Percentiles rank a stretch among this genome's conserved stretches.
Evolutionary conservation across 2,329 filamentous ascomycete species (phyloP).

Genomic region (Pseudogymnoascus sp.): DNA sequence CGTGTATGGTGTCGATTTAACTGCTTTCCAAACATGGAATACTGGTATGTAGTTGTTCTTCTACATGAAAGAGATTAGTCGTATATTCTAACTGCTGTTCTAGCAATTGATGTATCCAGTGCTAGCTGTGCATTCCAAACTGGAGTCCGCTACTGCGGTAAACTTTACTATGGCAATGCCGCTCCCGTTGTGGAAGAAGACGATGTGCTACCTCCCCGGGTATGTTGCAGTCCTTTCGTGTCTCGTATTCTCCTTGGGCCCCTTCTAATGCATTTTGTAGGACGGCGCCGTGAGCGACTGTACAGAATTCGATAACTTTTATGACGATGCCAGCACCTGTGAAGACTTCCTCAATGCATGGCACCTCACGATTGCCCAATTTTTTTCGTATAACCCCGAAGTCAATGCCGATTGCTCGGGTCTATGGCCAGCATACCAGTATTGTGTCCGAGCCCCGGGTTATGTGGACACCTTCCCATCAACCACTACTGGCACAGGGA

Average conservation of each 20-base stretch:
- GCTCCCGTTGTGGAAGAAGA: not conserved
- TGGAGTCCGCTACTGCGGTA: conserved; percentile 8
- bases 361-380: conserved; percentile 17
- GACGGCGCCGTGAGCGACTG: not conserved
- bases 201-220: not conserved
- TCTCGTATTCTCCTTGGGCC: not conserved
- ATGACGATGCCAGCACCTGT: not conserved
- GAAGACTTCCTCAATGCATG: not conserved
- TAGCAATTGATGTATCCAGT: not conserved
- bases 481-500: not conserved
- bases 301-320: not conserved
- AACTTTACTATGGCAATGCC: not conserved
- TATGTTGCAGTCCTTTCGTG: not conserved
- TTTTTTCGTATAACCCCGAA: conserved; percentile 17
- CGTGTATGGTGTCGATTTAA: conserved; percentile 5
- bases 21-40: conserved; percentile 9
- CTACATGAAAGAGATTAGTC: not conserved
- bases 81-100: not conserved
- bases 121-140: not conserved
- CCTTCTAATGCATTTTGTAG: not conserved
- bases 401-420: conserved; percentile 15
- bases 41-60: not conserved
- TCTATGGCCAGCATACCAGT: conserved; percentile 14
- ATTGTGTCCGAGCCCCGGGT: conserved; percentile 8
- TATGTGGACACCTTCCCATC: not conserved